A percentile compares a stretch with the other conserved stretches of the same genome.
Evolutionary conservation across 768 basidiomycete genomes (phyloP).

Genomic region (Phallus indusiatus): DNA sequence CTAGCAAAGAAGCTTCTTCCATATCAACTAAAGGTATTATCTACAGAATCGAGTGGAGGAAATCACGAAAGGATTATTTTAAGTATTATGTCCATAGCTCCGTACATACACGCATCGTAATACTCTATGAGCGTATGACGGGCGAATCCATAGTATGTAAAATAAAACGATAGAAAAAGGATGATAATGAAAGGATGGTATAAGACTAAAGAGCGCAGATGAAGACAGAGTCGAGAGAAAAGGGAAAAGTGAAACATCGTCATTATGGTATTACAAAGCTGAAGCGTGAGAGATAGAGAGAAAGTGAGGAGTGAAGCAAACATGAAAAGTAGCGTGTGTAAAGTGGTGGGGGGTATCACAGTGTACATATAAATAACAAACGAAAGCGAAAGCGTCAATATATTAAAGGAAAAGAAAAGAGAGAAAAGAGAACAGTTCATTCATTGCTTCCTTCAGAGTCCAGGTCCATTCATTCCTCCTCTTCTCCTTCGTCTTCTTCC

Average conservation of each 20-base stretch:
- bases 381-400: constrained; percentile 25
- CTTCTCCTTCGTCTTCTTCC: constrained; percentile 82
- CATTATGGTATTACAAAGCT: not conserved
- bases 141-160: too few relatives aligned
- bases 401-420: constrained; percentile 10
- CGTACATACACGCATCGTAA: too few relatives aligned
- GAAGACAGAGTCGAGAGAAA: constrained; percentile 20
- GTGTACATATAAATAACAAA: constrained; percentile 35
- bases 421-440: constrained; percentile 10
- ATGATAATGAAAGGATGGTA: too few relatives aligned
- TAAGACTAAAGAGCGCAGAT: constrained; percentile 31
- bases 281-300: too few relatives aligned
- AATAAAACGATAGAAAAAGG: too few relatives aligned
- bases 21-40: too few relatives aligned
- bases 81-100: too few relatives aligned
- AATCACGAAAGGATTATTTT: too few relatives aligned
- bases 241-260: not conserved
- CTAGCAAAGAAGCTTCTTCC: too few relatives aligned
- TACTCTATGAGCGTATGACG: too few relatives aligned
- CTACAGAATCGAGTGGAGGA: too few relatives aligned
- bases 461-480: constrained; percentile 44
- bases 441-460: not conserved
- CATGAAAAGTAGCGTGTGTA: not conserved
- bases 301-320: not conserved
- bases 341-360: constrained; percentile 7